Evolutionary conservation across 139 green algal genomes (phyloP), one percentile per base, ranked within the genome.

Genomic region (Picochlorum sp.): DNA sequence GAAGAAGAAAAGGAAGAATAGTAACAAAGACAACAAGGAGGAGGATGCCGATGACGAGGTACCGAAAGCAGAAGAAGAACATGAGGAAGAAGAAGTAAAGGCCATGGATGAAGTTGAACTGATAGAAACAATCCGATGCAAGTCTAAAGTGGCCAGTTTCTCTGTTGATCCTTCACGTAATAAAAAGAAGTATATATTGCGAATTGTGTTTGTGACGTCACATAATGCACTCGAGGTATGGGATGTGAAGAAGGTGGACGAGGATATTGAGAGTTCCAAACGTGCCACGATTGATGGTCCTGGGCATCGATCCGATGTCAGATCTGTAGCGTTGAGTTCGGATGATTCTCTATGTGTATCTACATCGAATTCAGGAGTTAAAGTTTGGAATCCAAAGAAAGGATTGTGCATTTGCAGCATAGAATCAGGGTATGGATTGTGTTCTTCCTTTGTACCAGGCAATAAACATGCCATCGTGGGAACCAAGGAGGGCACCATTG

Each of bases 261-360:
- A 50, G 1, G 50, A 3, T 15, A 56, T 45, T 24, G 20, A 4
- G 18, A 23, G 45, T 18, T 18, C n/a, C 26, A 44, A 63, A 20
- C 9, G 21, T 20, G 15, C 34, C 23, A 30, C 28, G 23, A 30
- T 97, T 15, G 83, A 96, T 15, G 67, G 76, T 11, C 52, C 57
- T 2, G 93, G 93, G 3, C 92, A 98, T 73, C 72, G 92, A 34
- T 81, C 85, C 4, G 93, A 95, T 62, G 77, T 97, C 18, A 81
- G 93, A n/a, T 80, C 82, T 2, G 23, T 96, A 24, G 77, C 83
- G 2, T 75, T 98, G 3, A 82, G 83, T 1, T 57, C 66, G 4
- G 90, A 98, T 70, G 86, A 92, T 77, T 69, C 71, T 13, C 45
- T 88, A 45, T 65, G 92, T n/a, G 56, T 96, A 8, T 91, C 88